phyloP scores from a whole-genome alignment of 1,139 yeast species.

The Suhomyces kunorum region DNA sequence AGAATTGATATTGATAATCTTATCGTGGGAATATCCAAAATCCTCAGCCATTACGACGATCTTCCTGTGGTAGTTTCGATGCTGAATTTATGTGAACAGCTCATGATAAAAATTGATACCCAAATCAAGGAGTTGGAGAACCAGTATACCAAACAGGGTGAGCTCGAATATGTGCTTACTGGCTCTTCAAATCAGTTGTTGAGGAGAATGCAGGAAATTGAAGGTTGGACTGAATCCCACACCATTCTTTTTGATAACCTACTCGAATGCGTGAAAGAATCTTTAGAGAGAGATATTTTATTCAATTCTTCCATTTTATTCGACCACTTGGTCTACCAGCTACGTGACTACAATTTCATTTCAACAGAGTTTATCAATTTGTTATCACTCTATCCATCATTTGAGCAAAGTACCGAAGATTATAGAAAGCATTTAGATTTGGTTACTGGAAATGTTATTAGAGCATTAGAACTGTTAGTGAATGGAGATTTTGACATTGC shows the following conservation, averaged over 20 bases:
- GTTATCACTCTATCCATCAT: constrained; percentile 6
- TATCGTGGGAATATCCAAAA: constrained; percentile 8
- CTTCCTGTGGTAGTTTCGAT: constrained; percentile 10
- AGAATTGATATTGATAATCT: constrained; percentile 30
- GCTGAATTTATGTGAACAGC: constrained; percentile 27
- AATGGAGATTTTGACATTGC: constrained; percentile 43
- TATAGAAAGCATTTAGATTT: constrained; percentile 4
- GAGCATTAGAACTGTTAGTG: constrained; percentile 28
- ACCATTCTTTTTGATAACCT: constrained; percentile 41
- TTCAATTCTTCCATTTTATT: constrained; percentile 55
- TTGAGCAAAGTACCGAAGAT: constrained; percentile 4
- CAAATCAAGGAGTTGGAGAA: constrained; percentile 55
- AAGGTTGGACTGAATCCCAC: constrained; percentile 54
- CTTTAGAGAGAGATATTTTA: constrained; percentile 54
- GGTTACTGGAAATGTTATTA: constrained; percentile 6
- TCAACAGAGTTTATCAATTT: constrained; percentile 20
- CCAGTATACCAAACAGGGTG: constrained; percentile 50
- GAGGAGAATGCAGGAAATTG: constrained; percentile 49
- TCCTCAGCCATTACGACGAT: constrained; percentile 2
- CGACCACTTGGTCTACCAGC: constrained; percentile 38
- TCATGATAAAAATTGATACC: constrained; percentile 26
- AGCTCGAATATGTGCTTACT: constrained; percentile 50
- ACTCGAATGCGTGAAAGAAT: constrained; percentile 44
- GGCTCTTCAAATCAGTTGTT: constrained; percentile 47
- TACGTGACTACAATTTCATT: constrained; percentile 24